These are phyloP conservation scores for Punctularia strigosozonata DNA, from an alignment of 768 basidiomycete species.

Conservation along the genomic window DNA sequence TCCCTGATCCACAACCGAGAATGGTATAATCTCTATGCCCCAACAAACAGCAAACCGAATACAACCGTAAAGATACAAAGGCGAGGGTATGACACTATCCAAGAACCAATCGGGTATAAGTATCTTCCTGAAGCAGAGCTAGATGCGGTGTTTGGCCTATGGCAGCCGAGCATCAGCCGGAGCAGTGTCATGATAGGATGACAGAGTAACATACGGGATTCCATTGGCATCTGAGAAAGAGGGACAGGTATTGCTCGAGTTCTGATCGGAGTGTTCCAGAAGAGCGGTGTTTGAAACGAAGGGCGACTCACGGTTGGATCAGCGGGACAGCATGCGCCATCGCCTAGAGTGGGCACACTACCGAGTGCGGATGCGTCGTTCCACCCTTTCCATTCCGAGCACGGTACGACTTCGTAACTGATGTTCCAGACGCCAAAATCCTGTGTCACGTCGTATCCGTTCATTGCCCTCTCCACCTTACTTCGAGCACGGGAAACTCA, in stretches of 20 bases:
- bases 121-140: no score
- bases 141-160: no score
- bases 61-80: no score
- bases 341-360: constrained; percentile 44
- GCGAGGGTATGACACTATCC: no score
- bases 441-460: no score
- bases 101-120: no score
- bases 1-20: no score
- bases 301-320: constrained; percentile 42
- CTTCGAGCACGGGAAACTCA: not conserved
- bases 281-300: not conserved
- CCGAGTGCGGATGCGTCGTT: constrained; percentile 52
- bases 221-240: constrained; percentile 62
- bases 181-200: no score
- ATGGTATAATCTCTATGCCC: no score
- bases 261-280: constrained; percentile 4
- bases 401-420: constrained; percentile 55
- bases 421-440: constrained; percentile 87
- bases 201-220: constrained; percentile 37
- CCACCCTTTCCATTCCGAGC: constrained; percentile 55
- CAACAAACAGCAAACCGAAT: no score
- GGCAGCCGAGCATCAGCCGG: no score
- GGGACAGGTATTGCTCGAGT: constrained; percentile 37
- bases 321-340: constrained; percentile 60
- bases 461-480: no score